Evolutionary conservation across 2,329 filamentous ascomycete species (phyloP), one percentile per base, ranked within the genome.

Genomic region (Colletotrichum aenigma): DNA sequence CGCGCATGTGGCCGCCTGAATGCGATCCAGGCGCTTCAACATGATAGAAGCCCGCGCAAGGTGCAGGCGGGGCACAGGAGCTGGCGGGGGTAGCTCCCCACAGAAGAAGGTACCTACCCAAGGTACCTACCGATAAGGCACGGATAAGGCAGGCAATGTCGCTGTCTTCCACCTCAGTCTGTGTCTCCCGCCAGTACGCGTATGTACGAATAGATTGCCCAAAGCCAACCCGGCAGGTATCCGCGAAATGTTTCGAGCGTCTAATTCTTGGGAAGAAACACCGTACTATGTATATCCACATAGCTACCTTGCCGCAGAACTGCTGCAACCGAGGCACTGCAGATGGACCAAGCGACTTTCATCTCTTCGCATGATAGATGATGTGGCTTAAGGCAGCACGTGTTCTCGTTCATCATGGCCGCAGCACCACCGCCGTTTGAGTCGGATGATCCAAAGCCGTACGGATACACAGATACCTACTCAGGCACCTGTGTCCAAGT

Each of bases 31-130:
- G n/a, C 48, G 34, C 58, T 58, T 69, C 52, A 58, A 48, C 24
- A 58, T 26, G 21, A 48, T 48, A 6, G n/a, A 48, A 21, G 43
- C 43, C 43, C n/a, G n/a, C 43, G n/a, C 26, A 13, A 74, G 60
- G 26, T 60, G 52, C 61, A 64, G 64, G 74, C 70, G 74, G 74
- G 74, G 74, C 69, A 73, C 70, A 74, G 64, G 38, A 68, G 24
- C 68, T 38, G 69, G 70, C 38, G 52, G 70, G 70, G 64, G 28
- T 73, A 68, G 73, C 64, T 76, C 74, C 58, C 65, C 74, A 68
- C 74, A 66, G 21, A 73, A 30, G 66, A 58, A 38, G 60, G n/a
- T 30, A 38, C 43, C 7, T 30, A 68, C 43, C 18, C 8, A 43
- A 43, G 38, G 18, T 1, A 43, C 26, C 12, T n/a, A 43, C 30